These are phyloP conservation scores for Cicer bijugum DNA, from an alignment of 306 rosid genomes.

Conservation along the genomic window DNA sequence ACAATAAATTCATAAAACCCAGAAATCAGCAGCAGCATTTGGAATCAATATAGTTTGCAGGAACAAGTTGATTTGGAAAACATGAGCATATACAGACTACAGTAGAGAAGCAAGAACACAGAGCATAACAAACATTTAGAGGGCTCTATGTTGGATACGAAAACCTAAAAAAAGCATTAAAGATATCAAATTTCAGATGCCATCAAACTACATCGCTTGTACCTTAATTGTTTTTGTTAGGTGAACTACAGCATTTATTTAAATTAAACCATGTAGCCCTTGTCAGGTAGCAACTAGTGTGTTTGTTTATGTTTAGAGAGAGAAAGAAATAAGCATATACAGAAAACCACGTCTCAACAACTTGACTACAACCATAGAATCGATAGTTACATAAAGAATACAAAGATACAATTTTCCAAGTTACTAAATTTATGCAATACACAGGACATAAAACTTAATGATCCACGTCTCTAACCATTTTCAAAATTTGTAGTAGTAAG, in stretches of 20 bases:
- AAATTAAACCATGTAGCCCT: neutral
- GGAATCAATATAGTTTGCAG: constrained; percentile 35
- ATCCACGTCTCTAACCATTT: neutral
- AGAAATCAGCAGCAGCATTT: constrained; percentile 20
- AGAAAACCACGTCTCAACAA: constrained; percentile 5
- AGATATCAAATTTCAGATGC: constrained; percentile 18
- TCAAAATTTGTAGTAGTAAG: neutral
- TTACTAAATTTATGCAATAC: constrained; percentile 14
- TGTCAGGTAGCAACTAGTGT: constrained; percentile 5
- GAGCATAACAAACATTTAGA: constrained; percentile 16
- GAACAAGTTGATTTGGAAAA: constrained; percentile 11
- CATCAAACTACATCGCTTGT: constrained; percentile 20
- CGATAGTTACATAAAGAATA: constrained; percentile 3
- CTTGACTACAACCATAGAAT: constrained; percentile 7
- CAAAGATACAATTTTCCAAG: constrained; percentile 4
- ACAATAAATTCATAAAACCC: constrained; percentile 10
- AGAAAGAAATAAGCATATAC: constrained; percentile 1
- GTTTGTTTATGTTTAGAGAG: neutral
- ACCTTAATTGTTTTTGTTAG: neutral
- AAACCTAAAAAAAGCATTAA: constrained; percentile 21
- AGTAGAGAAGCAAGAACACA: constrained; percentile 6
- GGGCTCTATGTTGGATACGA: neutral
- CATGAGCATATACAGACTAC: neutral
- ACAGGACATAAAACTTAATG: constrained; percentile 16
- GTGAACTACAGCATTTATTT: neutral